phyloP scores from a whole-genome alignment of 2,329 filamentous ascomycete genomes.

The Pestalotiopsis sp. region DNA sequence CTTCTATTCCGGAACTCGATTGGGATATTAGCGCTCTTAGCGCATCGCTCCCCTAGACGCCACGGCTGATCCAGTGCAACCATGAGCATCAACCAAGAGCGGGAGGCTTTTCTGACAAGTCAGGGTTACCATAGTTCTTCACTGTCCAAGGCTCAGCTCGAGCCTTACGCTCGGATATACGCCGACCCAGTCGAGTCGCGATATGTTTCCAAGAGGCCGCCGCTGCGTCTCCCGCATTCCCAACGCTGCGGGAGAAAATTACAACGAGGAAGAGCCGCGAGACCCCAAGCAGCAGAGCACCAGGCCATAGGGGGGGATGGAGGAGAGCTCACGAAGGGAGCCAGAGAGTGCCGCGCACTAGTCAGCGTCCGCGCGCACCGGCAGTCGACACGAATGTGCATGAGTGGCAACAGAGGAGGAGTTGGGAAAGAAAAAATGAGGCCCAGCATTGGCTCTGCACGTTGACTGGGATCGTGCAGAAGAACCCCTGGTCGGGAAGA shows the following conservation, averaged over 20 bases:
- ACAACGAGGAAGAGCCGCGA: slow-evolving; percentile 35
- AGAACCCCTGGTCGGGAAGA: neutral
- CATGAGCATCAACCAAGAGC: slow-evolving; percentile 3
- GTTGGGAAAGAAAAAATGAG: neutral
- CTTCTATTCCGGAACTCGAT: slow-evolving; percentile 23
- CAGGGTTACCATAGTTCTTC: neutral
- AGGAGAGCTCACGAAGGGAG: neutral
- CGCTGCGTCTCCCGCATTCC: slow-evolving; percentile 3
- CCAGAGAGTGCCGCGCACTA: slow-evolving; percentile 3
- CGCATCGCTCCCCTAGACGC: slow-evolving; percentile 4
- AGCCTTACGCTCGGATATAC: slow-evolving; percentile 1
- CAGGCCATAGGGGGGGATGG: no score
- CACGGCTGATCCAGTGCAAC: slow-evolving; percentile 7
- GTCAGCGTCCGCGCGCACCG: slow-evolving; percentile 4
- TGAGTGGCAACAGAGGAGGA: neutral
- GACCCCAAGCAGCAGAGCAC: slow-evolving; percentile 12
- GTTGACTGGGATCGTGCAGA: slow-evolving; percentile 2
- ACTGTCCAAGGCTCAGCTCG: neutral
- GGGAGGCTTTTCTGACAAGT: slow-evolving; percentile 13
- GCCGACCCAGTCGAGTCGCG: neutral
- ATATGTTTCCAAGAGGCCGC: neutral
- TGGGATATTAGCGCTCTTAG: slow-evolving; percentile 17
- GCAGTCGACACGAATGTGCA: slow-evolving; percentile 2
- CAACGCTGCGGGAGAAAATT: slow-evolving; percentile 23
- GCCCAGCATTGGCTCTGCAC: slow-evolving; percentile 5